Evolutionary conservation across 139 green algal species (phyloP), one percentile per base, ranked within the genome.

Genomic region (Tetraselmis striata): DNA sequence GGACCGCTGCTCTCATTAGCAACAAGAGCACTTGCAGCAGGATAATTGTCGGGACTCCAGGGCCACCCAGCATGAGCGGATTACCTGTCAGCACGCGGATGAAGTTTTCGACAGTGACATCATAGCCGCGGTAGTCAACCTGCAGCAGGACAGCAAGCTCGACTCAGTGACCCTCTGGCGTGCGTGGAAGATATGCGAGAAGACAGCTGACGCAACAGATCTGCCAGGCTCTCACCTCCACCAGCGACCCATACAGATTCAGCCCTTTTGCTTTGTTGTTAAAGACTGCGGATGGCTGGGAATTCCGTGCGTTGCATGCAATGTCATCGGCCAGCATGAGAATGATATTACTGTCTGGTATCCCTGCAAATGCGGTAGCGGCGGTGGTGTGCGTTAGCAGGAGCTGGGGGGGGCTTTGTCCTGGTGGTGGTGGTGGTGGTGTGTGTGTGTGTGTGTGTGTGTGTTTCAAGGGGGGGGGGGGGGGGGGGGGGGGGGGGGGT

Each of bases 341-440:
- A 23, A 99, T 91, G 83, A 99, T 98, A 83, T 94, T 90, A 84
- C 85, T 91, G 82, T 99, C 96, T 26, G 96, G 95, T 5, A 99
- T 94, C 28, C 96, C 96, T 75, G 45, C 45, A n/a, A n/a, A n/a
- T n/a, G n/a, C n/a, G n/a, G n/a, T n/a, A n/a, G n/a, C n/a, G n/a
- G n/a, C n/a, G n/a, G n/a, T n/a, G n/a, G n/a, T n/a, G n/a, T n/a
- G n/a, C n/a, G n/a, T n/a, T n/a, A n/a, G n/a, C n/a, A n/a, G n/a
- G n/a, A n/a, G n/a, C n/a, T n/a, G n/a, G n/a, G n/a, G n/a, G n/a
- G n/a, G n/a, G n/a, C n/a, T n/a, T n/a, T n/a, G n/a, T n/a, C n/a
- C n/a, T n/a, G n/a, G n/a, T n/a, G n/a, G n/a, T n/a, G n/a, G n/a
- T n/a, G n/a, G n/a, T n/a, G n/a, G n/a, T n/a, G n/a, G n/a, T n/a